phyloP scores from a whole-genome alignment of 257 asterid species.

The Scutellaria baicalensis region DNA sequence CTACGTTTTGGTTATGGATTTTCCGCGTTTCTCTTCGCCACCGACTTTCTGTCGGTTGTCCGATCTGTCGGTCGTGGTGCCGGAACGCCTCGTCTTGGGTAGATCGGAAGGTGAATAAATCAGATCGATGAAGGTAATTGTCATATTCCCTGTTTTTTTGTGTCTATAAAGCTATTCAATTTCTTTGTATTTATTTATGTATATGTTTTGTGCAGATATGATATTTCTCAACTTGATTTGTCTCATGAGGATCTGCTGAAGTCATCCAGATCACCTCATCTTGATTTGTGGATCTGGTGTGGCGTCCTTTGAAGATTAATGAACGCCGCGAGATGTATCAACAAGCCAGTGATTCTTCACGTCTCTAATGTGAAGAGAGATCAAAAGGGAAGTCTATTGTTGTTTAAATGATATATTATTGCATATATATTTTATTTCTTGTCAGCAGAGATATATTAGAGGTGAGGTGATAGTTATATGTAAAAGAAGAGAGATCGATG shows the following conservation, averaged over 20 bases:
- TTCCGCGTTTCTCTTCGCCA: neutral
- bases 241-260: too few species aligned
- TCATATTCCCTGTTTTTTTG: neutral
- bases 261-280: too few species aligned
- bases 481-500: conserved; percentile 11
- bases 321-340: too few species aligned
- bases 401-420: neutral
- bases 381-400: too few species aligned
- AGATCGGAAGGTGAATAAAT: neutral
- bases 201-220: neutral
- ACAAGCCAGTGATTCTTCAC: too few species aligned
- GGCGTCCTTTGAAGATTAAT: too few species aligned
- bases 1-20: conserved; percentile 32
- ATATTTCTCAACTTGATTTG: too few species aligned
- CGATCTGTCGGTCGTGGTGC: neutral
- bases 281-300: too few species aligned
- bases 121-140: conserved; percentile 1
- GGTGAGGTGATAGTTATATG: neutral
- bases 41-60: neutral
- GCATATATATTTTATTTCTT: neutral
- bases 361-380: too few species aligned
- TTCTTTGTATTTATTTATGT: neutral
- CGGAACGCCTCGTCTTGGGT: neutral
- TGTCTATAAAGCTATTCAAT: neutral
- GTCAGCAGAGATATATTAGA: too few species aligned